Evolutionary conservation across 2,329 filamentous ascomycete species (phyloP).

Genomic region (Clathrospora elynae): DNA sequence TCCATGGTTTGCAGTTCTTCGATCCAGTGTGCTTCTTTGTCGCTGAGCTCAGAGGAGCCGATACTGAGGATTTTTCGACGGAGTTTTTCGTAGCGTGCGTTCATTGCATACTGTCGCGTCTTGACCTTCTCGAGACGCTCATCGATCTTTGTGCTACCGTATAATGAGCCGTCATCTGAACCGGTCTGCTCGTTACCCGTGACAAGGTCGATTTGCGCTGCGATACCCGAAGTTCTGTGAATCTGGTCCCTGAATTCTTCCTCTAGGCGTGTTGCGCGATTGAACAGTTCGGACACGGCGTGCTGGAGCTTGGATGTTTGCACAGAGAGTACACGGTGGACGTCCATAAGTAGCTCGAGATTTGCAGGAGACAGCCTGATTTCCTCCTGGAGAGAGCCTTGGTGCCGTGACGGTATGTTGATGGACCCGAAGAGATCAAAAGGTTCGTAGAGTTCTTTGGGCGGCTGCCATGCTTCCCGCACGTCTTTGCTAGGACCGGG

Average conservation of each 20-base stretch:
- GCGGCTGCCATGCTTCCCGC: constrained; percentile 69
- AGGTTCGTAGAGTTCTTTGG: constrained; percentile 63
- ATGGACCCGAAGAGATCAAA: constrained; percentile 63
- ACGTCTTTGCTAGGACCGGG: constrained; percentile 52
- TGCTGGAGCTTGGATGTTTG: constrained; percentile 72
- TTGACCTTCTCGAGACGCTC: constrained; percentile 61
- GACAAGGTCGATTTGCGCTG: constrained; percentile 68
- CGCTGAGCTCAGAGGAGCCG: constrained; percentile 62
- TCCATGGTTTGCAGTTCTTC: constrained; percentile 59
- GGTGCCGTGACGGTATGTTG: constrained; percentile 65
- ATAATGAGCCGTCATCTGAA: constrained; percentile 52
- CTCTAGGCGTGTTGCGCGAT: constrained; percentile 70
- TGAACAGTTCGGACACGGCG: constrained; percentile 74
- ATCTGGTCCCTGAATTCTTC: constrained; percentile 71
- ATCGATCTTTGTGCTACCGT: constrained; percentile 63
- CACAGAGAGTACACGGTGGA: constrained; percentile 71
- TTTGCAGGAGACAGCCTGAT: constrained; percentile 73
- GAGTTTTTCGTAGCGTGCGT: constrained; percentile 65
- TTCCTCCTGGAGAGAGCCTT: constrained; percentile 67
- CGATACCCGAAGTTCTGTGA: constrained; percentile 67
- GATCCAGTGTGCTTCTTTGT: constrained; percentile 65
- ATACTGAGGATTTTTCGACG: constrained; percentile 56
- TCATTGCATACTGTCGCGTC: constrained; percentile 62
- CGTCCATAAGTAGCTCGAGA: constrained; percentile 72
- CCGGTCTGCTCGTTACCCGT: constrained; percentile 60